A percentile compares a stretch with the other conserved stretches of the same genome.
phyloP scores from a whole-genome alignment of 352 stramenopile species.

The Peronospora destructor region DNA sequence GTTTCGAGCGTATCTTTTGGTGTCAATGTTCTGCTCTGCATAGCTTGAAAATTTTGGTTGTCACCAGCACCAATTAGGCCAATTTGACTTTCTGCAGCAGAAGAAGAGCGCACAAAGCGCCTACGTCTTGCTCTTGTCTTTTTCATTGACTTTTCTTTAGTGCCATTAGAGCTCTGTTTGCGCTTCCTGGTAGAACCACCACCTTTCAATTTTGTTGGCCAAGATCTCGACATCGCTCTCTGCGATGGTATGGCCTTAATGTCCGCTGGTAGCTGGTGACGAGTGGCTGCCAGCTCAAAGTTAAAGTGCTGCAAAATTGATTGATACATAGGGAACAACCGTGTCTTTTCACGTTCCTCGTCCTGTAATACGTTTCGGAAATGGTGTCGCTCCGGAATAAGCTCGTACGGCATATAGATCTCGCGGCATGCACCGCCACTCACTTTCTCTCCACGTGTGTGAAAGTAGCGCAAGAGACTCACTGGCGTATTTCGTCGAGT shows the following conservation, averaged over 20 bases:
- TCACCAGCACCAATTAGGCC: constrained; percentile 25
- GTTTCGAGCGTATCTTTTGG: not conserved
- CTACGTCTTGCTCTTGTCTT: constrained; percentile 27
- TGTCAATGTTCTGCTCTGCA: not conserved
- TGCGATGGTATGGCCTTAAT: not conserved
- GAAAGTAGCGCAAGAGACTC: constrained; percentile 82
- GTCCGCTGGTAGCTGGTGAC: constrained; percentile 5
- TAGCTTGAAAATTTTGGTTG: not conserved
- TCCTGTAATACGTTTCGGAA: constrained; percentile 46
- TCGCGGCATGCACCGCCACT: constrained; percentile 40
- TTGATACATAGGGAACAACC: constrained; percentile 33
- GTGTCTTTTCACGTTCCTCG: constrained; percentile 31
- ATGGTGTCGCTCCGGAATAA: constrained; percentile 43
- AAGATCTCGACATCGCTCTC: constrained; percentile 6
- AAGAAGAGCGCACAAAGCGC: constrained; percentile 10
- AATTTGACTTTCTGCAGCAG: constrained; percentile 15
- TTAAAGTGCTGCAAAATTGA: constrained; percentile 35
- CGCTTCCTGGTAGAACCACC: constrained; percentile 23
- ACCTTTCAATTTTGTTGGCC: constrained; percentile 12
- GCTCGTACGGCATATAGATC: constrained; percentile 66
- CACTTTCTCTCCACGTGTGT: constrained; percentile 66
- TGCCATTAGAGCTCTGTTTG: constrained; percentile 30
- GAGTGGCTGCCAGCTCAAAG: constrained; percentile 6
- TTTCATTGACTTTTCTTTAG: constrained; percentile 22
- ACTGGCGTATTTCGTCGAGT: constrained; percentile 59